Percentiles rank a stretch among this genome's conserved stretches.
These are phyloP conservation scores for Aurantiochytrium sp. DNA, from an alignment of 108 stramenopile species.

Conservation along the genomic window DNA sequence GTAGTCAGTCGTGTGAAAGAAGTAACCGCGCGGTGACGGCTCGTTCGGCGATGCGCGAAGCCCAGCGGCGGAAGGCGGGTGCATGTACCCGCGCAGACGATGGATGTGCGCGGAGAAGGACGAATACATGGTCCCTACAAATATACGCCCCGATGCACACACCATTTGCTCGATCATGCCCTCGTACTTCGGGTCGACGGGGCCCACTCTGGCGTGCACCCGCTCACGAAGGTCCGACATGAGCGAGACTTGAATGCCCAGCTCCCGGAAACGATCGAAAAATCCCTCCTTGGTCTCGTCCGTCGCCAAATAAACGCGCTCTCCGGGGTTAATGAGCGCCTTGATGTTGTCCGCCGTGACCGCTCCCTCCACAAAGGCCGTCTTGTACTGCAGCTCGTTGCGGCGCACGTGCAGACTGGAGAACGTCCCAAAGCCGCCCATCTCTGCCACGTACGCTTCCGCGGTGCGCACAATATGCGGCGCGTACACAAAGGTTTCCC, in stretches of 20 bases:
- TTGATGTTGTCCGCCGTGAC: constrained; percentile 3
- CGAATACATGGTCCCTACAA: constrained; percentile 74
- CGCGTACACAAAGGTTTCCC: constrained; percentile 49
- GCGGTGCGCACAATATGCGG: constrained; percentile 35
- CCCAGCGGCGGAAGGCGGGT: neutral
- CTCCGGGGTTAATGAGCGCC: neutral
- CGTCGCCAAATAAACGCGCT: constrained; percentile 24
- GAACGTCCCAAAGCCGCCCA: constrained; percentile 18
- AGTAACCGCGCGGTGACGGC: neutral
- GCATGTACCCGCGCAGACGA: constrained; percentile 39
- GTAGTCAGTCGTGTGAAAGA: neutral
- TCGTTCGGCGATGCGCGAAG: neutral
- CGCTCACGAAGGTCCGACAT: neutral
- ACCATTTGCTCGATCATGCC: constrained; percentile 88
- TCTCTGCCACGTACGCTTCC: neutral
- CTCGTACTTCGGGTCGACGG: constrained; percentile 59
- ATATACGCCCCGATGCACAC: constrained; percentile 59
- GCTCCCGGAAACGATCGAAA: neutral
- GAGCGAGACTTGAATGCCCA: neutral
- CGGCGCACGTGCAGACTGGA: constrained; percentile 50
- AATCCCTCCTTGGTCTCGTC: constrained; percentile 3
- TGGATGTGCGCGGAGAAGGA: constrained; percentile 70
- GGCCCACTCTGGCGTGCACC: neutral
- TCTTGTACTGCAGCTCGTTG: constrained; percentile 59
- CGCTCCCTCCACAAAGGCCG: constrained; percentile 28